Base-by-base conservation (phyloP, 2,329 filamentous ascomycete genomes). In the Xylariomycetidae sp. region DNA sequence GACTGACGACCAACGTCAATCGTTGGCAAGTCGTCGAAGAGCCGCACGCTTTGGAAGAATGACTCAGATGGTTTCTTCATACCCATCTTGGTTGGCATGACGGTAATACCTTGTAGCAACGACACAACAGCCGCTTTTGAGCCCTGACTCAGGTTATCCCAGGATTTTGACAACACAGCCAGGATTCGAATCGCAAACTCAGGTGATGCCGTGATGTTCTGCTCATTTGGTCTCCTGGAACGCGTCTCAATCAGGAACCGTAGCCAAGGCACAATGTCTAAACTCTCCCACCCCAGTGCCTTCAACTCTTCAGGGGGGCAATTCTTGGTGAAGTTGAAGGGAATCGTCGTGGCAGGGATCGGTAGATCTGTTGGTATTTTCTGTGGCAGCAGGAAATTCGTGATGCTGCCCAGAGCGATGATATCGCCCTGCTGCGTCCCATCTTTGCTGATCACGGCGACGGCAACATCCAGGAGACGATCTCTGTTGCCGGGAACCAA, bases 1-100 rank as follows among this genome's bases (percentile, higher is more conserved):
- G 79, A 76, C 25, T 82, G 78, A n/a, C n/a, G n/a, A n/a, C n/a
- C n/a, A 26, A 89, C 78, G 43, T 81, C 76, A 2, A 96, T 79
- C 10, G 82, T 80, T 0, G 92, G 89, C 12, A 98, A 67, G 54
- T 98, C 92, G 41, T 95, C 88, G 52, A 98, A 98, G 1, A 98
- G 67, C 56, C 87, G 92, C 23, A 98, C 92, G n/a, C 78, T 83
- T 2, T 85, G 79, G 52, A 98, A 95, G 58, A 95, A 98, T 0
- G 92, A 81, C 44, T 96, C 88, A 3, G 68, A 64, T 4, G 92
- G 92, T 46, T 76, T 84, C 48, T 70, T 82, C 89, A 98, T 93
- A 6, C 92, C 92, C 44, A 81, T 62, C 54, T 87, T 95, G 0
- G 92, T 96, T 0, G 92, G 92, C 53, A 98, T 85, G 18, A 94